Evolutionary conservation across 2,329 filamentous ascomycete genomes (phyloP).

Genomic region (Rhynchosporium agropyri): DNA sequence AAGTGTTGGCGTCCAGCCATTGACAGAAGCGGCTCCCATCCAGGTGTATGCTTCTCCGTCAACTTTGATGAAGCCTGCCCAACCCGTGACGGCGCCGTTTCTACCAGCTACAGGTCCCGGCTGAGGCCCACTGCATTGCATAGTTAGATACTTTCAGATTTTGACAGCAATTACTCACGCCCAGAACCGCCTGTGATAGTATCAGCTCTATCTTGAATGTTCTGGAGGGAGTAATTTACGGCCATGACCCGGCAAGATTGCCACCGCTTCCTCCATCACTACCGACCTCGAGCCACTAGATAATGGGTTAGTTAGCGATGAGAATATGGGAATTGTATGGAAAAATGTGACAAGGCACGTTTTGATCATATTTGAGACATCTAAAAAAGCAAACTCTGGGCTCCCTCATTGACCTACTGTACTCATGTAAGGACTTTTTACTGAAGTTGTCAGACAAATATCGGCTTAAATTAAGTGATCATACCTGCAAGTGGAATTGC

Average conservation of each 20-base stretch:
- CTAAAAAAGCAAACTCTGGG: too few relatives aligned
- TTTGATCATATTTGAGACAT: too few relatives aligned
- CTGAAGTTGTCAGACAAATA: slow-evolving; percentile 16
- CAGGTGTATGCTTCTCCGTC: slow-evolving; percentile 61
- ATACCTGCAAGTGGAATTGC: slow-evolving; percentile 67
- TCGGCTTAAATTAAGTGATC: not conserved
- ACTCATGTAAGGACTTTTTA: slow-evolving; percentile 74
- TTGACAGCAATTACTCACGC: slow-evolving; percentile 30
- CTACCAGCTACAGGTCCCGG: slow-evolving; percentile 32
- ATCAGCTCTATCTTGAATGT: slow-evolving; percentile 21
- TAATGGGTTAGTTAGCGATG: too few relatives aligned
- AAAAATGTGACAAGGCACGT: too few relatives aligned
- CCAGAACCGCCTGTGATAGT: slow-evolving; percentile 37
- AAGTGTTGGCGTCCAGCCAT: slow-evolving; percentile 47
- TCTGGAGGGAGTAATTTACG: slow-evolving; percentile 22
- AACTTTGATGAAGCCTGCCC: slow-evolving; percentile 72
- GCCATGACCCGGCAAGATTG: slow-evolving; percentile 59
- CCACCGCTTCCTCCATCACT: slow-evolving; percentile 64
- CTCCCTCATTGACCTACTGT: slow-evolving; percentile 41
- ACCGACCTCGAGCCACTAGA: slow-evolving; percentile 63
- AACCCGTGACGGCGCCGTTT: slow-evolving; percentile 61
- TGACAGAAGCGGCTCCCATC: slow-evolving; percentile 59
- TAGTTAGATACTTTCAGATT: not conserved
- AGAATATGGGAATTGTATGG: too few relatives aligned
- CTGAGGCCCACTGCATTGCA: slow-evolving; percentile 32